phyloP scores from a whole-genome alignment of 1,284 basidiomycete species.

The Leccinum colubrinum region DNA sequence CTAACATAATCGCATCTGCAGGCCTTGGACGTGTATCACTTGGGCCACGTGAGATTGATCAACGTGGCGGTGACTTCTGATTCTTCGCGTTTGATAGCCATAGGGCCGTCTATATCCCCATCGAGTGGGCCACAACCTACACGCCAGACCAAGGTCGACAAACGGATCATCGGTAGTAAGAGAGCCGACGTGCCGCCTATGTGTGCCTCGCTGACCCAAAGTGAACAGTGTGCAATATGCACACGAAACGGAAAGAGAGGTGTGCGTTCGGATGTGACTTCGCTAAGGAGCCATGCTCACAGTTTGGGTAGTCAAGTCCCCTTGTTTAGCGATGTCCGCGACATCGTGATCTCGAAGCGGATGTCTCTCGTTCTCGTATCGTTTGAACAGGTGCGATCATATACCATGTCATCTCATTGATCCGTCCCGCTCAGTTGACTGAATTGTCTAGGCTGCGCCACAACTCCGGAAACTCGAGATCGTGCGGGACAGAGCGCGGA shows the following conservation, averaged over 20 bases:
- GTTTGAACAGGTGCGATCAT: conserved; percentile 47
- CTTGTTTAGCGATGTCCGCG: conserved; percentile 71
- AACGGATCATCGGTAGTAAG: conserved; percentile 71
- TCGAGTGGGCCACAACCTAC: conserved; percentile 43
- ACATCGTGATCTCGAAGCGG: conserved; percentile 62
- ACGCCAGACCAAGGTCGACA: conserved; percentile 65
- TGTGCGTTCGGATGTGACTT: conserved; percentile 28
- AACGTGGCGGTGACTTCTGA: conserved; percentile 63
- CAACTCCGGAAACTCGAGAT: conserved; percentile 76
- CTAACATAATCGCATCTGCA: neutral
- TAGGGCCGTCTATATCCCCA: conserved; percentile 64
- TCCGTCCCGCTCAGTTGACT: neutral
- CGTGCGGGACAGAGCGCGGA: conserved; percentile 45
- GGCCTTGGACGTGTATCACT: conserved; percentile 55
- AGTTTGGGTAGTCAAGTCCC: conserved; percentile 59
- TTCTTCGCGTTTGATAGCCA: conserved; percentile 59
- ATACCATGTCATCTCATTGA: neutral
- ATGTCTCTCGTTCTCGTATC: conserved; percentile 60
- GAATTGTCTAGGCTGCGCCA: conserved; percentile 56
- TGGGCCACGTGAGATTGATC: conserved; percentile 67
- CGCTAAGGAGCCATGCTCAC: neutral
- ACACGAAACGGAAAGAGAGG: conserved; percentile 65
- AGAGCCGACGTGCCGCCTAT: conserved; percentile 13
- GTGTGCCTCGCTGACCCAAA: conserved; percentile 3
- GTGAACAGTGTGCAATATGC: conserved; percentile 65